Evolutionary conservation across 352 stramenopile genomes (phyloP).

Genomic region (Phytopythium cucurbitacearum): DNA sequence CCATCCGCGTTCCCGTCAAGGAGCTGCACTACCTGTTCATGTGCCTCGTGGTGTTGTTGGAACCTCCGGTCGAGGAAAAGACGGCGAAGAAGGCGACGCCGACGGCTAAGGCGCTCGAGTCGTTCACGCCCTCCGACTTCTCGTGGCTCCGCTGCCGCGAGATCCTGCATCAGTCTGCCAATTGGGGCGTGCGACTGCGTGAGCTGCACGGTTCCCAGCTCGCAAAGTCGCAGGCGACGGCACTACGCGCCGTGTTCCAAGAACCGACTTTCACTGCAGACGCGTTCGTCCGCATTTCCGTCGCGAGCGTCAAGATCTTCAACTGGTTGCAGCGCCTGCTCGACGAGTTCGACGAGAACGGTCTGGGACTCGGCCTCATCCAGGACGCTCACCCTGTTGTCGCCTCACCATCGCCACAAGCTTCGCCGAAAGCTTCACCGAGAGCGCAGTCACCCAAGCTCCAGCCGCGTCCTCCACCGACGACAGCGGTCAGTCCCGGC

Average conservation of each 20-base stretch:
- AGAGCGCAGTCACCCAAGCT: conserved; percentile 3
- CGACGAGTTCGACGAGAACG: conserved; percentile 51
- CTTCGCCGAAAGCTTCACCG: not conserved
- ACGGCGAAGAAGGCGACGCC: conserved; percentile 23
- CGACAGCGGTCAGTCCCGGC: not conserved
- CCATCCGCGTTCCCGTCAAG: conserved; percentile 55
- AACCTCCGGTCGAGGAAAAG: conserved; percentile 39
- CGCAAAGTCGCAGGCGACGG: conserved; percentile 38
- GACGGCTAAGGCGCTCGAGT: conserved; percentile 37
- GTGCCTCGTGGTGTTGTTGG: conserved; percentile 64
- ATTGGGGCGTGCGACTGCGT: conserved; percentile 41
- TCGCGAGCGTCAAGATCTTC: conserved; percentile 60
- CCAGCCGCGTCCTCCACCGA: not conserved
- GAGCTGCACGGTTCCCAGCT: conserved; percentile 29
- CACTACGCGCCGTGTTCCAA: conserved; percentile 57
- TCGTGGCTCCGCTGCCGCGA: conserved; percentile 59
- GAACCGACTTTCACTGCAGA: conserved; percentile 48
- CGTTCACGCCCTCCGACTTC: conserved; percentile 54
- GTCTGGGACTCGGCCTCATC: conserved; percentile 33
- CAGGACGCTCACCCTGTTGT: conserved; percentile 7
- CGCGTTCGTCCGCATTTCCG: conserved; percentile 46
- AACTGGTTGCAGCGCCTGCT: conserved; percentile 55
- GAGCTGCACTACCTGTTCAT: conserved; percentile 81
- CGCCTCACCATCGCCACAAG: conserved; percentile 1
- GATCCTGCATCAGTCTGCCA: conserved; percentile 42